phyloP scores from a whole-genome alignment of 768 basidiomycete genomes.

The Psilocybe azurescens region DNA sequence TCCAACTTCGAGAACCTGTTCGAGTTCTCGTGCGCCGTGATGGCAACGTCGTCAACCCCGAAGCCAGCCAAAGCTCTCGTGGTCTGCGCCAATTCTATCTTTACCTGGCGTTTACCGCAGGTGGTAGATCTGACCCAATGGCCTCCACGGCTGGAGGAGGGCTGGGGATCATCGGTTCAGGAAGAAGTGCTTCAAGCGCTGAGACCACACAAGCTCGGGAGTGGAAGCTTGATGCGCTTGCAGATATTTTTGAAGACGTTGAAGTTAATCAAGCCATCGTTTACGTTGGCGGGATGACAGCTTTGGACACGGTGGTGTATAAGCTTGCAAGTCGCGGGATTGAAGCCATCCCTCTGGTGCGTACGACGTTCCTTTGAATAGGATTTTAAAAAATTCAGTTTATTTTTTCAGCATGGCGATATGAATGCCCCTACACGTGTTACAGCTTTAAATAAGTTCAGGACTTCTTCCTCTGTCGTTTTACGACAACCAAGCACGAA shows the following conservation, averaged over 20 bases:
- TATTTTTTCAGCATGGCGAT: constrained; percentile 75
- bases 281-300: constrained; percentile 87
- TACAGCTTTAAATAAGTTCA: constrained; percentile 86
- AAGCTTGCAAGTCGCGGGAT: constrained; percentile 85
- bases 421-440: constrained; percentile 86
- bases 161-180: constrained; percentile 91
- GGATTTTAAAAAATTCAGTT: constrained; percentile 3
- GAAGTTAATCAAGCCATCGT: constrained; percentile 83
- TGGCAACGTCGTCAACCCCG: constrained; percentile 78
- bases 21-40: constrained; percentile 96
- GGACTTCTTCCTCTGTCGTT: constrained; percentile 58
- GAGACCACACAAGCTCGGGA: constrained; percentile 88
- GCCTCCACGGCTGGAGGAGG: constrained; percentile 55
- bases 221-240: constrained; percentile 94
- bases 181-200: constrained; percentile 79
- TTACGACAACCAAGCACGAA: constrained; percentile 72
- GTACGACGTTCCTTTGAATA: constrained; percentile 31
- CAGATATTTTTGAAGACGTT: constrained; percentile 89
- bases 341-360: constrained; percentile 87
- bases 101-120: constrained; percentile 93
- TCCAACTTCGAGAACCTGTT: constrained; percentile 95
- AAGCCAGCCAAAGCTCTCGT: constrained; percentile 69
- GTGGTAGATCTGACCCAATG: constrained; percentile 67
- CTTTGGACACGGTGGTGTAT: constrained; percentile 88
- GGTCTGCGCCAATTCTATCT: constrained; percentile 96